Evolutionary conservation across 129 eudicot species (phyloP).

Genomic region (Saposhnikovia divaricata): DNA sequence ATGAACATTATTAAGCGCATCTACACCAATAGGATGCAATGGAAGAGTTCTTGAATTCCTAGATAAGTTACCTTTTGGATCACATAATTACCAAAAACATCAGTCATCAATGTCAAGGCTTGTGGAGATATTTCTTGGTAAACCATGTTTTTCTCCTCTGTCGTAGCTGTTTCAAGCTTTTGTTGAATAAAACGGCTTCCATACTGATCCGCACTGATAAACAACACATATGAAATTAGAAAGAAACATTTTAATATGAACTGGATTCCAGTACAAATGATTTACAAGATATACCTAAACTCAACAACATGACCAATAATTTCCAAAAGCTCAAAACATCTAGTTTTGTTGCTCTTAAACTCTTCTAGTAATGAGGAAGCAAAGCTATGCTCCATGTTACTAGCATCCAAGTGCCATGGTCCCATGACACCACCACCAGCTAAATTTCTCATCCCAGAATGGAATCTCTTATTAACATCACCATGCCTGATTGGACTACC

Average conservation of each 20-base stretch:
- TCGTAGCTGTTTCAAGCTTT: constrained; percentile 80
- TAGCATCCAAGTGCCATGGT: constrained; percentile 72
- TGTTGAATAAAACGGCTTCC: constrained; percentile 96
- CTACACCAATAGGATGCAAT: not conserved
- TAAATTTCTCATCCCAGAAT: constrained; percentile 62
- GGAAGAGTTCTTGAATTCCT: not conserved
- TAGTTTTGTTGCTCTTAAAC: constrained; percentile 90
- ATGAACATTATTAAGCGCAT: not conserved
- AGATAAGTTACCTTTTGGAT: constrained; percentile 62
- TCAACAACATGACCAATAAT: constrained; percentile 91
- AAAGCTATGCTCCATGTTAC: constrained; percentile 42
- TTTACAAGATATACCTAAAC: constrained; percentile 52
- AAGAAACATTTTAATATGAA: not conserved
- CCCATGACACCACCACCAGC: constrained; percentile 59
- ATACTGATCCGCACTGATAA: constrained; percentile 77
- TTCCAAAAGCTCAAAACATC: constrained; percentile 80
- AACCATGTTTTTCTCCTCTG: constrained; percentile 83
- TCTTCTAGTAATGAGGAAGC: constrained; percentile 84
- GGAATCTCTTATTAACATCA: constrained; percentile 55
- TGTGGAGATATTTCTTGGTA: constrained; percentile 79
- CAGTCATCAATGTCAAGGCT: constrained; percentile 88
- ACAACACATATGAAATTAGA: not conserved
- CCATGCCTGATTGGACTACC: constrained; percentile 84
- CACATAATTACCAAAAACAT: constrained; percentile 89
- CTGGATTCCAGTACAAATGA: not conserved